These are phyloP conservation scores for Patellaria atrata DNA, from an alignment of 495 filamentous ascomycete genomes.

Conservation along the genomic window DNA sequence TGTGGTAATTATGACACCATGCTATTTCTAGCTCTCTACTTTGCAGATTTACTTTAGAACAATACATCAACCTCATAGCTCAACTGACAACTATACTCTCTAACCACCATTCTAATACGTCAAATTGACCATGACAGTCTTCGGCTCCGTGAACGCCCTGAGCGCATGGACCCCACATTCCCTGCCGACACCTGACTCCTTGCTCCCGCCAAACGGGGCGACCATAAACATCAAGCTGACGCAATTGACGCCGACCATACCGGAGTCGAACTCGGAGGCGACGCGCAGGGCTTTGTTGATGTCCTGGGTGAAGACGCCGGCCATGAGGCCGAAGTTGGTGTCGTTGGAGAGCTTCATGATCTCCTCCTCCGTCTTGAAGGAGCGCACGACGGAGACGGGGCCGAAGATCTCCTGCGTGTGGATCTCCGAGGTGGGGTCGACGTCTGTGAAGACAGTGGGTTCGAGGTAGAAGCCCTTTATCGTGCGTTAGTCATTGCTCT, in stretches of 20 bases:
- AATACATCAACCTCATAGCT: too few species aligned
- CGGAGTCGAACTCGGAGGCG: slow-evolving; percentile 32
- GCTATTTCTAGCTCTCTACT: too few species aligned
- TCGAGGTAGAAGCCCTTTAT: slow-evolving; percentile 31
- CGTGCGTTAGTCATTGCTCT: slow-evolving; percentile 1
- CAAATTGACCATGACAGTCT: slow-evolving; percentile 34
- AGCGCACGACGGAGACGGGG: slow-evolving; percentile 31
- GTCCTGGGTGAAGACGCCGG: slow-evolving; percentile 34
- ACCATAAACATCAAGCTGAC: slow-evolving; percentile 25
- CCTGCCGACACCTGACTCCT: slow-evolving; percentile 35
- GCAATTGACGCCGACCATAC: slow-evolving; percentile 42
- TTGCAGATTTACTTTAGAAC: too few species aligned
- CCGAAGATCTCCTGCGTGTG: slow-evolving; percentile 39
- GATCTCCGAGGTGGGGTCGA: slow-evolving; percentile 26
- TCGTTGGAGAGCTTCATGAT: slow-evolving; percentile 33
- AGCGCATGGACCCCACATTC: slow-evolving; percentile 33
- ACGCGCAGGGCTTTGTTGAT: slow-evolving; percentile 35
- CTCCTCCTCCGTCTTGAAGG: slow-evolving; percentile 39
- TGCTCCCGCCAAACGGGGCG: slow-evolving; percentile 35
- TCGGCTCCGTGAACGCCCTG: slow-evolving; percentile 32
- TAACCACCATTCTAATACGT: slow-evolving; percentile 18
- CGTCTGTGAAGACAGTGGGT: slow-evolving; percentile 33
- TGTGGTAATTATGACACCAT: too few species aligned
- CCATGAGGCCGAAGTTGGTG: slow-evolving; percentile 31
- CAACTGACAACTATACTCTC: too few species aligned